Evolutionary conservation across 495 filamentous ascomycete species (phyloP).

Genomic region (Penicillium pancosmium): DNA sequence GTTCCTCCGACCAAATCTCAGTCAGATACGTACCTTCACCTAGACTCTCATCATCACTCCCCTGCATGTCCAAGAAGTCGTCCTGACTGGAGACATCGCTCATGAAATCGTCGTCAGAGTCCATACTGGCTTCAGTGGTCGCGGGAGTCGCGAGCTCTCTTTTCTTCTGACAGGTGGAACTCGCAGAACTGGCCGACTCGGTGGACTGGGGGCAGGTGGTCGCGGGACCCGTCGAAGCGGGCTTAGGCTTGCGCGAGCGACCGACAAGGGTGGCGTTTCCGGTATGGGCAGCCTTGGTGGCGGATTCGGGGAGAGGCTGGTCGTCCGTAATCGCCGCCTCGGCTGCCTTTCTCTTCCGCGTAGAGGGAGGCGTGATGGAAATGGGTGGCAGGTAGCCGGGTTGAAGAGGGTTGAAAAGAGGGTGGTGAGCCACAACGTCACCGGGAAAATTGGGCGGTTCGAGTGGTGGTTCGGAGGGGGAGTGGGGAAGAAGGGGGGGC

Average conservation of each 20-base stretch:
- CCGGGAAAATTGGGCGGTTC: slow-evolving; percentile 16
- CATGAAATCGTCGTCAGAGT: slow-evolving; percentile 96
- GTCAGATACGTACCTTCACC: slow-evolving; percentile 63
- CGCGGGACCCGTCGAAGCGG: slow-evolving; percentile 8
- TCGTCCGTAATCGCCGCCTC: slow-evolving; percentile 66
- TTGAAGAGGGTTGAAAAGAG: slow-evolving; percentile 4
- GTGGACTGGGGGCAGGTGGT: slow-evolving; percentile 9
- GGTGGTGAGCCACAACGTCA: slow-evolving; percentile 23
- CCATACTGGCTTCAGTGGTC: slow-evolving; percentile 65
- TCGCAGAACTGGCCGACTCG: slow-evolving; percentile 14
- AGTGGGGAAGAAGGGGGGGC: slow-evolving; percentile 24
- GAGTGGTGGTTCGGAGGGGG: slow-evolving; percentile 17
- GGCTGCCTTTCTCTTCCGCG: slow-evolving; percentile 90
- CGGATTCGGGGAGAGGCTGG: slow-evolving; percentile 33
- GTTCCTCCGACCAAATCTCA: neutral
- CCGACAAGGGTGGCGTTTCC: slow-evolving; percentile 28
- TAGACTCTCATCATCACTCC: slow-evolving; percentile 77
- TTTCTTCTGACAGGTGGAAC: slow-evolving; percentile 17
- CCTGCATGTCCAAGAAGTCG: slow-evolving; percentile 64
- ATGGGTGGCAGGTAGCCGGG: slow-evolving; percentile 24
- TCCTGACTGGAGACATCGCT: slow-evolving; percentile 81
- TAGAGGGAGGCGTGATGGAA: slow-evolving; percentile 67
- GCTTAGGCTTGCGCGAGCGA: slow-evolving; percentile 11
- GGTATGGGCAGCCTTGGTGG: slow-evolving; percentile 38
- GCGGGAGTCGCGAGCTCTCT: slow-evolving; percentile 47